These are phyloP conservation scores for Oryza rufipogon DNA, from an alignment of 176 grass and related monocot species.

Conservation along the genomic window DNA sequence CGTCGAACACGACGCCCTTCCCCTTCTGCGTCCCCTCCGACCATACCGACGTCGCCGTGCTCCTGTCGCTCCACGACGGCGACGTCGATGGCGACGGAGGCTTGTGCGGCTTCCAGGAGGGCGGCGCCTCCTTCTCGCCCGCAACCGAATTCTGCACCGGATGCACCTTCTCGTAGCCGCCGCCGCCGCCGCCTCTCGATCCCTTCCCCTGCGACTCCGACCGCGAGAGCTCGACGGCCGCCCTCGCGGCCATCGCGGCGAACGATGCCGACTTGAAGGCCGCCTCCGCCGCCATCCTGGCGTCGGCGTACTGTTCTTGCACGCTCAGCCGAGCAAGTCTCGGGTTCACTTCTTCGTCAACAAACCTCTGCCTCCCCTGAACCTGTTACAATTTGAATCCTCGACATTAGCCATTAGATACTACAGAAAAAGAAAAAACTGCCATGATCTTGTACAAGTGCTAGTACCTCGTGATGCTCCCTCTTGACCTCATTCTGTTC, in stretches of 20 bases:
- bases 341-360: slow-evolving; percentile 18
- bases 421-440: not conserved
- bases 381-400: slow-evolving; percentile 17
- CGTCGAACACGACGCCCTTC: slow-evolving; percentile 46
- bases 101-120: slow-evolving; percentile 25
- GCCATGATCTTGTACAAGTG: not conserved
- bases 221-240: slow-evolving; percentile 56
- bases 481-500: slow-evolving; percentile 18
- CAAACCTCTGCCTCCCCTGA: slow-evolving; percentile 34
- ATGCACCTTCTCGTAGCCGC: slow-evolving; percentile 22
- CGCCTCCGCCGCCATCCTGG: slow-evolving; percentile 58
- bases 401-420: not conserved
- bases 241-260: slow-evolving; percentile 59
- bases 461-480: slow-evolving; percentile 10
- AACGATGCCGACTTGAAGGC: slow-evolving; percentile 55
- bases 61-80: slow-evolving; percentile 47
- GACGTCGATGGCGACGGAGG: slow-evolving; percentile 25
- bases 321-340: slow-evolving; percentile 28
- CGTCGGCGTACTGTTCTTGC: slow-evolving; percentile 41
- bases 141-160: not conserved
- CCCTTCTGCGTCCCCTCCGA: slow-evolving; percentile 43
- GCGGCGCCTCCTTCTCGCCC: not conserved
- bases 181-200: slow-evolving; percentile 8
- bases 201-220: slow-evolving; percentile 45
- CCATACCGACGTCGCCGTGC: slow-evolving; percentile 50